phyloP scores from a whole-genome alignment of 2,329 filamentous ascomycete genomes.

The Fusarium sp. region DNA sequence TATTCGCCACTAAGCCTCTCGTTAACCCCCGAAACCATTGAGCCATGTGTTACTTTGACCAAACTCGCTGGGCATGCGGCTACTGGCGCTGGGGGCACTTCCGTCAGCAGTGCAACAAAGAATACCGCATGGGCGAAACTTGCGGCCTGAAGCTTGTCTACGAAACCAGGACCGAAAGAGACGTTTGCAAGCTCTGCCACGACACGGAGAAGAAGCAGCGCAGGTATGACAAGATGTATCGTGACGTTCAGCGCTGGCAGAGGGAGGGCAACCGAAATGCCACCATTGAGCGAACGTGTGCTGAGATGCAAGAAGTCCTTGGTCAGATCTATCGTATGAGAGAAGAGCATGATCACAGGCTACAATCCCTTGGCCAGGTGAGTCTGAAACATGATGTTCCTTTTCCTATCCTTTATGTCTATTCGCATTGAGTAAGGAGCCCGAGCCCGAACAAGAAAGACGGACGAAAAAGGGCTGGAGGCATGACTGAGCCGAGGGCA shows the following conservation, averaged over 20 bases:
- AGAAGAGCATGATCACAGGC: slow-evolving; percentile 52
- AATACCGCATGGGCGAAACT: slow-evolving; percentile 95
- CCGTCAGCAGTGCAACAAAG: slow-evolving; percentile 90
- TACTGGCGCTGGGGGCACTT: slow-evolving; percentile 97
- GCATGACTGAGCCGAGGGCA: slow-evolving; percentile 4
- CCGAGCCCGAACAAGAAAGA: background rate
- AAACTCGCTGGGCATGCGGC: slow-evolving; percentile 84
- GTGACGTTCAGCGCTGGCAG: slow-evolving; percentile 81
- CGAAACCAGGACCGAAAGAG: slow-evolving; percentile 70
- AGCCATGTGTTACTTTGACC: slow-evolving; percentile 95
- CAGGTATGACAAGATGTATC: slow-evolving; percentile 76
- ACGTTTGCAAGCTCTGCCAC: slow-evolving; percentile 85
- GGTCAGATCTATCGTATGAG: slow-evolving; percentile 66
- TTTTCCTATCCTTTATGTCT: background rate
- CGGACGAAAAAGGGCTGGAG: background rate
- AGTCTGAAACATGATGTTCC: slow-evolving; percentile 13
- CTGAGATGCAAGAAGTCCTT: slow-evolving; percentile 74
- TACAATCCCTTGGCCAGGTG: slow-evolving; percentile 47
- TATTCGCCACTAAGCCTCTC: slow-evolving; percentile 18
- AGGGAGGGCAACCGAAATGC: slow-evolving; percentile 78
- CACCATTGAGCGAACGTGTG: slow-evolving; percentile 76
- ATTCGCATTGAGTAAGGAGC: slow-evolving; percentile 2
- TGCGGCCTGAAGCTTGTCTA: slow-evolving; percentile 94
- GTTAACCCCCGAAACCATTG: slow-evolving; percentile 31
- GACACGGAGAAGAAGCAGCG: slow-evolving; percentile 88